phyloP scores from a whole-genome alignment of 2,329 filamentous ascomycete genomes.

The Colletotrichum tanaceti region DNA sequence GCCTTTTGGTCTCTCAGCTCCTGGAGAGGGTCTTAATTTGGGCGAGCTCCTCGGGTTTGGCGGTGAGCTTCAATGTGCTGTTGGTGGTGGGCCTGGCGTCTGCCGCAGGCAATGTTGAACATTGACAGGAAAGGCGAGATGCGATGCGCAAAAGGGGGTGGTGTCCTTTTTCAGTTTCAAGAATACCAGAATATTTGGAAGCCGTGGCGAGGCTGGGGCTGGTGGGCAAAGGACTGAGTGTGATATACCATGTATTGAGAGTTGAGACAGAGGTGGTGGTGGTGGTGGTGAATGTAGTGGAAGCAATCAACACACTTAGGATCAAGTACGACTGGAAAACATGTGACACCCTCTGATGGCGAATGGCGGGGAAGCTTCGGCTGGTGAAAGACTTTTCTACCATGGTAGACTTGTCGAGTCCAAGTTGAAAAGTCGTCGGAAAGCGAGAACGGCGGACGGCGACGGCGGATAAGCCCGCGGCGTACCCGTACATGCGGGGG shows the following conservation, averaged over 20 bases:
- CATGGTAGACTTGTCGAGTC: too few relatives aligned
- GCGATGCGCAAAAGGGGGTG: background rate
- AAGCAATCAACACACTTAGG: conserved; percentile 28
- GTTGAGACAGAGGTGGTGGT: background rate
- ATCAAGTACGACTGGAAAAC: background rate
- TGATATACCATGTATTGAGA: conserved; percentile 36
- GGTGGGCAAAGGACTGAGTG: conserved; percentile 5
- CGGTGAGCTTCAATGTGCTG: conserved; percentile 1
- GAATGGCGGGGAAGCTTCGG: background rate
- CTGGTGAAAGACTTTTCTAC: too few relatives aligned
- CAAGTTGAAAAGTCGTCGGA: too few relatives aligned
- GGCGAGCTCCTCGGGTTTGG: conserved; percentile 26
- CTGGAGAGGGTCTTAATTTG: conserved; percentile 36
- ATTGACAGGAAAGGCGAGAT: background rate
- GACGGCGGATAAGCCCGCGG: conserved; percentile 5
- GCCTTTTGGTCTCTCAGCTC: conserved; percentile 27
- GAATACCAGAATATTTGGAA: conserved; percentile 36
- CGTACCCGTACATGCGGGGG: conserved; percentile 28
- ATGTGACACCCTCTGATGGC: background rate
- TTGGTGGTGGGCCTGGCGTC: conserved; percentile 39
- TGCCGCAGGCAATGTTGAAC: conserved; percentile 20
- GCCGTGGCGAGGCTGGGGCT: background rate
- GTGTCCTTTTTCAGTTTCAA: conserved; percentile 6
- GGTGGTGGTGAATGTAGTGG: too few relatives aligned
- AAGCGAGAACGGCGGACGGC: background rate